Percentiles rank a stretch among this genome's conserved stretches.
Evolutionary conservation across 2,329 filamentous ascomycete species (phyloP).

Genomic region (Aspergillus niger): DNA sequence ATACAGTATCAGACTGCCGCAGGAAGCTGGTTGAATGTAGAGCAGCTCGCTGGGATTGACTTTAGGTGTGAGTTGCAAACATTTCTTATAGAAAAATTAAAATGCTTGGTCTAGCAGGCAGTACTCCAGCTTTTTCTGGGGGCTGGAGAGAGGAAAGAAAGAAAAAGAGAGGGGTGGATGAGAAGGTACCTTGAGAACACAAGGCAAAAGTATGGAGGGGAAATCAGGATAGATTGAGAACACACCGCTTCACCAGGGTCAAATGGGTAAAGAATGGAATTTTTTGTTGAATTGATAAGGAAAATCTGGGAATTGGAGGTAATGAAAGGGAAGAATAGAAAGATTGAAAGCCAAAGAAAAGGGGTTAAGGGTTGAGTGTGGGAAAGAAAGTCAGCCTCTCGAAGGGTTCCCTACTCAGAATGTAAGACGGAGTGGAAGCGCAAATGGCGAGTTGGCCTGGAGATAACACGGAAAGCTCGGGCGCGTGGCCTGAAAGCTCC

Average conservation of each 20-base stretch:
- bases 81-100: neutral
- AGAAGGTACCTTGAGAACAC: neutral
- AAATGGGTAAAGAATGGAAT: neutral
- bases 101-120: neutral
- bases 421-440: conserved; percentile 6
- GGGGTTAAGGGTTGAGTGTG: neutral
- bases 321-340: neutral
- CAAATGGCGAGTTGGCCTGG: conserved; percentile 27
- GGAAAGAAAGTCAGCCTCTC: neutral
- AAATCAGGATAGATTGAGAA: conserved; percentile 1
- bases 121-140: neutral
- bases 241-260: neutral
- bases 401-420: neutral
- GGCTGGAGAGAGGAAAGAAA: neutral
- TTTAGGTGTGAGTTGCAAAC: neutral
- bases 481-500: conserved; percentile 12
- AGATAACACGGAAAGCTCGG: conserved; percentile 24
- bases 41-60: neutral
- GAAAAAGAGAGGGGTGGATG: neutral
- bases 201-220: conserved; percentile 12
- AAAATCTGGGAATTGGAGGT: neutral
- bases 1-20: neutral
- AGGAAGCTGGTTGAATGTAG: neutral
- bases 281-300: too few relatives aligned
- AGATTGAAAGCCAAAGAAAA: neutral